These are phyloP conservation scores for Zygnema cylindricum DNA, from an alignment of 139 green algal genomes.

Conservation along the genomic window DNA sequence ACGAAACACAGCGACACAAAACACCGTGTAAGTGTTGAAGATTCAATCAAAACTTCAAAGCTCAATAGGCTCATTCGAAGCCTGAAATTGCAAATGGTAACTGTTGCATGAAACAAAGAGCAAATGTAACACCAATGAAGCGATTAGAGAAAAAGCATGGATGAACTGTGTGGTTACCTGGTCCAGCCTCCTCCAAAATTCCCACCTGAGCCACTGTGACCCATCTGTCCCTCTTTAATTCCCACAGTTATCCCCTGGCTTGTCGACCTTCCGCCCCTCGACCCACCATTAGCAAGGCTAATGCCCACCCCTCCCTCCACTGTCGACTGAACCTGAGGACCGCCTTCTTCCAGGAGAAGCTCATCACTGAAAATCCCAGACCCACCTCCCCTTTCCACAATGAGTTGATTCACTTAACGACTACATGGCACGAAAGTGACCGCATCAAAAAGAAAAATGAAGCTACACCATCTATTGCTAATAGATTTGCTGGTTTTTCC, in stretches of 20 bases:
- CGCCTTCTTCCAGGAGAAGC: conserved; percentile 20
- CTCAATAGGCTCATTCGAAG: too few species aligned
- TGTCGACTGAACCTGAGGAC: background rate
- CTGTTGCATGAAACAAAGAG: too few species aligned
- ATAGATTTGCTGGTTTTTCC: background rate
- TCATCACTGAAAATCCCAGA: conserved; percentile 1
- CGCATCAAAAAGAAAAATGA: background rate
- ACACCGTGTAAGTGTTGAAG: background rate
- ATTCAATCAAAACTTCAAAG: too few species aligned
- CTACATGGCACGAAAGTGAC: background rate
- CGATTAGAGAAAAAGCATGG: too few species aligned
- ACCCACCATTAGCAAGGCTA: background rate
- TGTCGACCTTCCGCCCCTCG: background rate
- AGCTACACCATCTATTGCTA: background rate
- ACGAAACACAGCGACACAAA: background rate
- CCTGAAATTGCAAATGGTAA: too few species aligned
- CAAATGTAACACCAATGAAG: too few species aligned
- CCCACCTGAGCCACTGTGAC: background rate
- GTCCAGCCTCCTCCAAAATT: background rate
- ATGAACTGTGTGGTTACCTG: too few species aligned
- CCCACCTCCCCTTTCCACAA: background rate
- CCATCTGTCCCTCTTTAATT: background rate
- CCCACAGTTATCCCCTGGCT: background rate
- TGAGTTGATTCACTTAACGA: background rate
- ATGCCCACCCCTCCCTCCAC: background rate